Evolutionary conservation across 2,329 filamentous ascomycete genomes (phyloP), one percentile per base, ranked within the genome.

Genomic region (Fusarium sterilihyphosum): DNA sequence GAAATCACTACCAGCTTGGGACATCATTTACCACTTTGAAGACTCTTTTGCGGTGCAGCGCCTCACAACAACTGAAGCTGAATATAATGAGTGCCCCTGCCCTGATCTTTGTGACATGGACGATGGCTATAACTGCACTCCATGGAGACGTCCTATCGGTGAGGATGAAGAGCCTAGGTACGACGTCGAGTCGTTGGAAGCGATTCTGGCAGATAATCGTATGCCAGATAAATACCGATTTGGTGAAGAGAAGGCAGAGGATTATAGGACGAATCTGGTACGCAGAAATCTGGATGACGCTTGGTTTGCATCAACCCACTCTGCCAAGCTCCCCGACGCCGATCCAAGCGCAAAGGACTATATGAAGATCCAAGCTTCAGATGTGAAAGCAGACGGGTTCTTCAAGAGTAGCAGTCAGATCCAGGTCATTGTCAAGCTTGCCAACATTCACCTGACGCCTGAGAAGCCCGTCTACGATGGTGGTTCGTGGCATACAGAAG

Each of bases 401-500:
- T 65, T 71, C 20, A 22, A 70, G 5, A n/a, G 12, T 2, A n/a
- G 22, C 10, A 40, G 43, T 4, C 26, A 44, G 3, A 61, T 66
- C 5, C 67, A 66, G 2, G 68, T 58, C 1, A 71, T 67, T 13
- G 50, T 61, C 38, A 67, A 67, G 18, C 10, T 71, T 11, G 49
- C 61, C 1, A 71, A 71, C 3, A 67, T 71, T 14, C 61, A 71
- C 14, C 24, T 66, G 1, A 57, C 61, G 7, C 68, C 61, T 1
- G 54, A 71, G 10, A 54, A 61, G 10, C 61, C 61, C 2, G 4
- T 8, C 1, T 71, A 71, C 7, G 7, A 65, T 13, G 68, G 68
- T 3, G 61, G 67, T 3, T 60, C 49, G 18, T 71, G 68, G 68
- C 67, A 71, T 24, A 49, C 54, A 11, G 67, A 71, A 31, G 67